Percentiles rank a stretch among this genome's conserved stretches.
Evolutionary conservation across 371 early-diverging fungal genomes (phyloP).

Genomic region (Mucor irregularis): DNA sequence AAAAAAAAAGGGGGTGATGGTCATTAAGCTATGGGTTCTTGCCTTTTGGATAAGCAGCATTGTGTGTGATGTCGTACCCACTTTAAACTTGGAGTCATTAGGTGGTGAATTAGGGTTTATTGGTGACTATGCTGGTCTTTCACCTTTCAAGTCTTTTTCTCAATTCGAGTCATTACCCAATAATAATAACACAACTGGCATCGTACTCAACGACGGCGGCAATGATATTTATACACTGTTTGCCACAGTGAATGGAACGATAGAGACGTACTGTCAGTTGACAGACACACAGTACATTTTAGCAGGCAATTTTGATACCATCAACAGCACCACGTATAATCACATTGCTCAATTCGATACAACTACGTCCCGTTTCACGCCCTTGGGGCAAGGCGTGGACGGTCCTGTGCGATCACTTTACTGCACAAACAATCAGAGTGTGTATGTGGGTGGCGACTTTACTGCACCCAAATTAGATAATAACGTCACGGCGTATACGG

Average conservation of each 20-base stretch:
- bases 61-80: neutral
- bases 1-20: constrained; percentile 7
- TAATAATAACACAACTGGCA: constrained; percentile 21
- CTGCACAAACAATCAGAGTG: constrained; percentile 42
- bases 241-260: constrained; percentile 12
- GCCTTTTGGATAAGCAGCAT: neutral
- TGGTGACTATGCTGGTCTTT: constrained; percentile 38
- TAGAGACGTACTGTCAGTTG: constrained; percentile 14
- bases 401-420: constrained; percentile 63
- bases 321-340: constrained; percentile 33
- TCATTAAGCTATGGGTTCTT: constrained; percentile 17
- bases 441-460: constrained; percentile 63
- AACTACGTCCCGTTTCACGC: constrained; percentile 31
- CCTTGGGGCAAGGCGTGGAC: constrained; percentile 66
- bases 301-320: constrained; percentile 44
- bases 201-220: constrained; percentile 16
- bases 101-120: constrained; percentile 30
- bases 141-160: constrained; percentile 10
- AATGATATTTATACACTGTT: constrained; percentile 3
- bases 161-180: constrained; percentile 28
- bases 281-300: constrained; percentile 13
- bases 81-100: constrained; percentile 7
- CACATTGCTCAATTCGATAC: constrained; percentile 58
- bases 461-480: constrained; percentile 24
- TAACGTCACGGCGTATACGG: constrained; percentile 32